phyloP scores from a whole-genome alignment of 2,329 filamentous ascomycete species.

The Colletotrichum sansevieriae region DNA sequence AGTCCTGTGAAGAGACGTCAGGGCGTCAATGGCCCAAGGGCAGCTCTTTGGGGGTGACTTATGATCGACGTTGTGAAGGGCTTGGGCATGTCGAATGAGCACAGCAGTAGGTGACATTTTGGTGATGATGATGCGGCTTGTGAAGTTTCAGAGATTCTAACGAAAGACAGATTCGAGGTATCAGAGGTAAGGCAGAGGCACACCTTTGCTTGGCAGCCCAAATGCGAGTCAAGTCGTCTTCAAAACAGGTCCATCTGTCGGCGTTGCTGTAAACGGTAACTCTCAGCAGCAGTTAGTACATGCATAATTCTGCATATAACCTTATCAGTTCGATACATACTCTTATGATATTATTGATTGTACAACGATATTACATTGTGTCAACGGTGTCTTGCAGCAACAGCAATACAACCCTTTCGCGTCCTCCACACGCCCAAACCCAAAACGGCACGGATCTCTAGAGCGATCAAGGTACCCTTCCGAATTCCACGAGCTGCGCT shows the following conservation, averaged over 20 bases:
- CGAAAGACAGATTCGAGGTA: no score
- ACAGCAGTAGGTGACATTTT: constrained; percentile 74
- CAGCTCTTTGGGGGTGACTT: constrained; percentile 50
- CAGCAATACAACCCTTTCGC: constrained; percentile 33
- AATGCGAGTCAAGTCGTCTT: no score
- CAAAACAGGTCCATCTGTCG: no score
- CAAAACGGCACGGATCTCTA: constrained; percentile 34
- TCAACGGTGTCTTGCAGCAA: constrained; percentile 17
- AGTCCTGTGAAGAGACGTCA: constrained; percentile 57
- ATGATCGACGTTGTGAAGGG: constrained; percentile 67
- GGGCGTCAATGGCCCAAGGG: constrained; percentile 30
- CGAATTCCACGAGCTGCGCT: constrained; percentile 22
- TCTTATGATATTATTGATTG: neutral
- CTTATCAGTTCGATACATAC: no score
- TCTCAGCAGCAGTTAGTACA: no score
- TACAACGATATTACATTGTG: constrained; percentile 26
- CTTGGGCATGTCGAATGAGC: constrained; percentile 90
- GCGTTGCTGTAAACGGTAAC: no score
- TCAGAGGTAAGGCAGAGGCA: no score
- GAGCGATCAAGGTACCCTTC: constrained; percentile 34
- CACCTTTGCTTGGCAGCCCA: no score
- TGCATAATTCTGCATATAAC: no score
- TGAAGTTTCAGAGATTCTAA: no score
- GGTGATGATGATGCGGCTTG: no score
- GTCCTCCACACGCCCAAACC: constrained; percentile 37